Evolutionary conservation across 352 stramenopile genomes (phyloP), one percentile per base, ranked within the genome.

Genomic region (Globisporangium paddicum): DNA sequence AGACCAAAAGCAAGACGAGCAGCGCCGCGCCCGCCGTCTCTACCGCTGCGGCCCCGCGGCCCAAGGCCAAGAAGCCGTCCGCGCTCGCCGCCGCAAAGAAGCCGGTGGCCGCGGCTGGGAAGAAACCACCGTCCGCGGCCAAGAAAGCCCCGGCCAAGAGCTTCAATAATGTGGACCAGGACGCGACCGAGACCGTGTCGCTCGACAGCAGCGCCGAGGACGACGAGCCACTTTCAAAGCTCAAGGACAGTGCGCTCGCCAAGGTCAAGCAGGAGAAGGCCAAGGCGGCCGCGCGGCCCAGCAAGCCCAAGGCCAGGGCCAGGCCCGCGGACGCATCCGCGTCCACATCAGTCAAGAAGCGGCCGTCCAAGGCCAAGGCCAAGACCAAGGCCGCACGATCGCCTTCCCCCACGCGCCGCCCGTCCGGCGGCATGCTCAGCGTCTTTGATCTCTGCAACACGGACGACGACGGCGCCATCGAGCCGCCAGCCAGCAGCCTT

Each of bases 361-460:
- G n/a, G 34, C 45, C 18, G 48, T 28, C 52, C 45, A 62, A 64
- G 21, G 13, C 34, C 11, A 32, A 46, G 23, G 5, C 44, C 8
- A n/a, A 48, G 8, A 18, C 32, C 16, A 19, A 56, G 10, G 50
- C 37, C 21, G 41, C 62, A 6, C 60, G 44, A 16, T 44, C 61
- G 34, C n/a, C 42, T 34, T 49, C 65, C 52, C 37, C 54, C 50
- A 46, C 34, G 32, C 48, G 56, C 4, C 66, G 61, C 23, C 62
- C 65, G 7, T 71, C 75, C 0, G 58, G 70, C 8, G 78, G 86
- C 35, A 93, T 93, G 83, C 66, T 93, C 49, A 93, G 83, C 45
- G 76, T 93, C 40, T 67, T 90, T 47, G 83, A 93, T 61, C 67
- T 93, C 25, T 90, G 80, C 55, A 87, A 80, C 48, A 73, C 77